These are phyloP conservation scores for Cyanidioschyzon merolae DNA, from an alignment of 23 red algal species.

Conservation along the genomic window DNA sequence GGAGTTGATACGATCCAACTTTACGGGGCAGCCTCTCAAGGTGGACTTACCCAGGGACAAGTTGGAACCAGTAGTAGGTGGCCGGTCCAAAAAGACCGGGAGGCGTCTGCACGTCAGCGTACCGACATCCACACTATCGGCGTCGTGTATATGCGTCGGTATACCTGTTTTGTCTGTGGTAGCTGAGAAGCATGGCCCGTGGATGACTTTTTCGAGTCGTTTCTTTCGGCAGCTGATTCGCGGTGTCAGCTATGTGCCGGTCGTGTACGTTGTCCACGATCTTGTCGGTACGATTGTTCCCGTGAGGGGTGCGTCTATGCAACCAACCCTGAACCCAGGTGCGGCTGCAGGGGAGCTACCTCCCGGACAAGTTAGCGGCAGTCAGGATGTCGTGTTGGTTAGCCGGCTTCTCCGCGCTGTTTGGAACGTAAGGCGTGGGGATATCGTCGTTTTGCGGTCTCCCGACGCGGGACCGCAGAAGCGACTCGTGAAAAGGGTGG, in stretches of 20 bases:
- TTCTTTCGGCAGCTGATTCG: not conserved
- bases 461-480: not conserved
- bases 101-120: too few relatives aligned
- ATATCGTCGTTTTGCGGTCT: not conserved
- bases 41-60: too few relatives aligned
- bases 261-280: not conserved
- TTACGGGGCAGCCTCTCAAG: too few relatives aligned
- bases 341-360: not conserved
- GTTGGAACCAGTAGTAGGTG: too few relatives aligned
- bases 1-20: too few relatives aligned
- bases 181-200: too few relatives aligned
- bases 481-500: not conserved
- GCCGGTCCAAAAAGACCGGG: too few relatives aligned
- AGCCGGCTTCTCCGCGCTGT: not conserved
- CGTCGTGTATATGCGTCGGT: too few relatives aligned
- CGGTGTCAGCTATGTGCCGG: not conserved
- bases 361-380: not conserved
- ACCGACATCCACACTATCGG: too few relatives aligned
- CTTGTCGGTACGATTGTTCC: not conserved
- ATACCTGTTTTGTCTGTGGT: too few relatives aligned
- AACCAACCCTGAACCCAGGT: not conserved
- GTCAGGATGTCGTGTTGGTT: not conserved
- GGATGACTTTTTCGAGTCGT: too few relatives aligned
- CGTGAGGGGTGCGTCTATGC: not conserved
- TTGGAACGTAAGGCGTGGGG: not conserved